Evolutionary conservation across 345 rosid genomes (phyloP).

Genomic region (Gynandropsis gynandra): DNA sequence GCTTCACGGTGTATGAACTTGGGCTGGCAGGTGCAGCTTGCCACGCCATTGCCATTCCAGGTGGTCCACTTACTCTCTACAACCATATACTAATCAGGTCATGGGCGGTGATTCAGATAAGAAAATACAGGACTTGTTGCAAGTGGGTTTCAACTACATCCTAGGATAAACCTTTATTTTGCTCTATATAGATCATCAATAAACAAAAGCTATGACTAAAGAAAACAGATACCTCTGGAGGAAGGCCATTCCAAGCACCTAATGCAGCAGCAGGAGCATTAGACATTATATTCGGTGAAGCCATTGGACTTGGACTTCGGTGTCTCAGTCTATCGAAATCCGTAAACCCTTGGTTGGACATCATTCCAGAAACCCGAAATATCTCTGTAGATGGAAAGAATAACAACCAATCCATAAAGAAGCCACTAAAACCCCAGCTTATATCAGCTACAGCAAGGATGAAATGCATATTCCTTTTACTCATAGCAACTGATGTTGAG

Average conservation of each 20-base stretch:
- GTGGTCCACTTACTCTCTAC: slow-evolving; percentile 81
- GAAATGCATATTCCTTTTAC: too few species aligned
- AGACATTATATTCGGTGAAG: slow-evolving; percentile 78
- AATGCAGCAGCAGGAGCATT: slow-evolving; percentile 58
- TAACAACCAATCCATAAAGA: slow-evolving; percentile 9
- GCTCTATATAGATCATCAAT: slow-evolving; percentile 10
- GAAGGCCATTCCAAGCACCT: slow-evolving; percentile 76
- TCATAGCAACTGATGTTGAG: too few species aligned
- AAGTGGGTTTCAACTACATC: slow-evolving; percentile 4
- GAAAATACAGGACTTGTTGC: too few species aligned
- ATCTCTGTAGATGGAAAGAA: slow-evolving; percentile 42
- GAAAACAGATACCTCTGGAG: slow-evolving; percentile 53
- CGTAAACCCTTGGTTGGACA: slow-evolving; percentile 82
- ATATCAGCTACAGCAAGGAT: too few species aligned
- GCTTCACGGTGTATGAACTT: slow-evolving; percentile 82
- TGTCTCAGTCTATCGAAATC: slow-evolving; percentile 79
- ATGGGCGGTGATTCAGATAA: too few species aligned
- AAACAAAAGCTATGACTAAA: slow-evolving; percentile 14
- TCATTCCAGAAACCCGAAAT: slow-evolving; percentile 70
- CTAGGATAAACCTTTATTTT: slow-evolving; percentile 16
- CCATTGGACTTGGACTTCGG: slow-evolving; percentile 98
- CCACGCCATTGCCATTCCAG: slow-evolving; percentile 99
- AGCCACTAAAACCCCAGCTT: too few species aligned
- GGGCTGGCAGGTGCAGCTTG: slow-evolving; percentile 97
- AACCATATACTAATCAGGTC: too few species aligned